phyloP scores from a whole-genome alignment of 2,329 filamentous ascomycete species.

The Pleomassaria siparia region DNA sequence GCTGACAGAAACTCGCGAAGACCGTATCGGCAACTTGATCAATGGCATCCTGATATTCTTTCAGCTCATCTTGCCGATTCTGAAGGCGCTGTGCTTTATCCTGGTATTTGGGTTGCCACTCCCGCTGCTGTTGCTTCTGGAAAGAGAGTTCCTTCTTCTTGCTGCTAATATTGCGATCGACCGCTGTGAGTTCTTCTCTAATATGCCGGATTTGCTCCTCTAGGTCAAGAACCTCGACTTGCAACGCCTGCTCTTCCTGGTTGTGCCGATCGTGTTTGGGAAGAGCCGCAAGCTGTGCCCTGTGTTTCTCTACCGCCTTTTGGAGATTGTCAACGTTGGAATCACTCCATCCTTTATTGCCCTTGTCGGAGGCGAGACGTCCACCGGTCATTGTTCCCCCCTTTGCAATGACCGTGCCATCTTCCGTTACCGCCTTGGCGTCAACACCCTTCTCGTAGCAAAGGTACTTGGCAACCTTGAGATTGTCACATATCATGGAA shows the following conservation, averaged over 20 bases:
- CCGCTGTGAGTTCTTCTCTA: slow-evolving; percentile 73
- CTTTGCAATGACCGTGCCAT: slow-evolving; percentile 97
- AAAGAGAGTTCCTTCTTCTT: slow-evolving; percentile 80
- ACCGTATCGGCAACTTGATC: slow-evolving; percentile 84
- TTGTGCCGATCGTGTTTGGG: slow-evolving; percentile 76
- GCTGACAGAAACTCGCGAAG: slow-evolving; percentile 81
- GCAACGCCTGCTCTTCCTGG: slow-evolving; percentile 76
- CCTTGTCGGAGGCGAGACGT: slow-evolving; percentile 71
- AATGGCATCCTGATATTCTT: slow-evolving; percentile 64
- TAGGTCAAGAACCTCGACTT: slow-evolving; percentile 76
- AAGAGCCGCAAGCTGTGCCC: slow-evolving; percentile 75
- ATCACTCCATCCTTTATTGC: slow-evolving; percentile 84
- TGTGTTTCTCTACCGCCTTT: slow-evolving; percentile 72
- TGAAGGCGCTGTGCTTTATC: slow-evolving; percentile 71
- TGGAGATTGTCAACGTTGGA: slow-evolving; percentile 84
- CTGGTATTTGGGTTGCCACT: slow-evolving; percentile 75
- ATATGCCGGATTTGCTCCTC: slow-evolving; percentile 73
- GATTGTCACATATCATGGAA: slow-evolving; percentile 88
- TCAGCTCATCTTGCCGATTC: slow-evolving; percentile 59
- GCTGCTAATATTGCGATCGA: slow-evolving; percentile 80
- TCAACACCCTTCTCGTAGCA: slow-evolving; percentile 83
- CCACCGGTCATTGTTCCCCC: slow-evolving; percentile 96
- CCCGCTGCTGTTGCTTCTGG: slow-evolving; percentile 70
- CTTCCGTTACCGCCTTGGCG: slow-evolving; percentile 90
- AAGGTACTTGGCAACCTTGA: slow-evolving; percentile 84